Base-by-base conservation (phyloP, 208 protist genomes). In the Tritrichomonas musculus region DNA sequence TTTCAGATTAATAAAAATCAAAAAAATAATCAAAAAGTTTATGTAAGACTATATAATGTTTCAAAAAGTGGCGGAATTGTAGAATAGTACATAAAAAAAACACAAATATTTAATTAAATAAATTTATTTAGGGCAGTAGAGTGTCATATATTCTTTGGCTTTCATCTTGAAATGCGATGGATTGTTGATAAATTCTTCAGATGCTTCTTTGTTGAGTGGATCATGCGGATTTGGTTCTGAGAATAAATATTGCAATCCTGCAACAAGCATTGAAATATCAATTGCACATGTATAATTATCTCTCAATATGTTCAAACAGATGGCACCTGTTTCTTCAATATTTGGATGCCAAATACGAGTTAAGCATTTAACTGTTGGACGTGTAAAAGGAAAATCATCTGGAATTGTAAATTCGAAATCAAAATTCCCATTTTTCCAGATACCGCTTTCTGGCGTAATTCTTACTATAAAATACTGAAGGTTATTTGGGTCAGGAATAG, bases 171-270 rank as follows among this genome's bases (percentile, higher is more conserved):
- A 88, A 36, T 8, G 22, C 0, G 77, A 3, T 20, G 57, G 27
- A 88, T 57, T 60, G 5, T 1, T 60, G 25, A 57, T n/a, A 17
- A 60, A 53, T 50, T 55, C 22, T 20, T 88, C 41, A 33, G 77
- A 25, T 17, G 77, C 77, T 88, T 88, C 77, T 88, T 88, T 88
- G 27, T 88, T 88, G 53, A 88, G 39, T 88, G 77, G 77, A 39
- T 25, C 13, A 57, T 88, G 33, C 14, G 77, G 77, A n/a, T 88
- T 49, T 53, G 77, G 77, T 39, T 88, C 77, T 39, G 77, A 53
- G 30, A 88, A 88, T 20, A 88, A 88, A 50, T 39, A 88, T 57
- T 88, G 77, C n/a, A 88, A 33, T 33, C 77, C 77, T 11, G 17
- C 41, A 88, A 88, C 47, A 17, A 88, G 77, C 17, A 60, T n/a